Conservation (phyloP, 163 green algal genomes). For the Volvox carteri region DNA sequence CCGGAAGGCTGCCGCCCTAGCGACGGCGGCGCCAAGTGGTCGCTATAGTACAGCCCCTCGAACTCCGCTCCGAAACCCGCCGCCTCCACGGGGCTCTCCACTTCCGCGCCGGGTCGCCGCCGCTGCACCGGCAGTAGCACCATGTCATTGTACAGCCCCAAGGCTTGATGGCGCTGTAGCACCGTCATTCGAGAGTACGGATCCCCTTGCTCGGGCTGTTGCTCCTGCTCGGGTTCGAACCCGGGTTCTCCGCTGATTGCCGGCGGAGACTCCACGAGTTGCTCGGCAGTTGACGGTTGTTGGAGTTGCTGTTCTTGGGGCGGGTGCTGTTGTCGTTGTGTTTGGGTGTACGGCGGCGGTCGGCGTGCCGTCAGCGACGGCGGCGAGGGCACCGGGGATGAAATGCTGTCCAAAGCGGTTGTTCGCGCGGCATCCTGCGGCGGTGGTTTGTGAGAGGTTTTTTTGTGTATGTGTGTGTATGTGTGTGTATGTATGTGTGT, state of each 20-base stretch:
- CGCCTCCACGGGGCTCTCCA: neutral
- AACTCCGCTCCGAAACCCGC: neutral
- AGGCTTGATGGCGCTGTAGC: slow-evolving; percentile 34
- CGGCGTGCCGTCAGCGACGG: neutral
- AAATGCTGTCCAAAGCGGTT: too few species aligned
- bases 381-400: too few species aligned
- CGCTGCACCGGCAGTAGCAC: slow-evolving; percentile 47
- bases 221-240: too few species aligned
- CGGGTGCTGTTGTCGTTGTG: neutral
- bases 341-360: neutral
- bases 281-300: too few species aligned
- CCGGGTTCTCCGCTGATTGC: neutral
- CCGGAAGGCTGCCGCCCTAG: too few species aligned
- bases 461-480: too few species aligned
- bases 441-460: too few species aligned
- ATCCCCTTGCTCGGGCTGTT: neutral
- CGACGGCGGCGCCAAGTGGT: too few species aligned
- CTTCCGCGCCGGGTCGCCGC: neutral
- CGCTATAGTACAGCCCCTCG: neutral
- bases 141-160: slow-evolving; percentile 16
- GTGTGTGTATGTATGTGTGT: too few species aligned
- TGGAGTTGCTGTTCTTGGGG: too few species aligned
- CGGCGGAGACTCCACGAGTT: too few species aligned
- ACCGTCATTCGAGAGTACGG: slow-evolving; percentile 21
- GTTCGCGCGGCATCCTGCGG: too few species aligned